Conservation (phyloP, 345 rosid species). For the Sisymbrium altissimum region DNA sequence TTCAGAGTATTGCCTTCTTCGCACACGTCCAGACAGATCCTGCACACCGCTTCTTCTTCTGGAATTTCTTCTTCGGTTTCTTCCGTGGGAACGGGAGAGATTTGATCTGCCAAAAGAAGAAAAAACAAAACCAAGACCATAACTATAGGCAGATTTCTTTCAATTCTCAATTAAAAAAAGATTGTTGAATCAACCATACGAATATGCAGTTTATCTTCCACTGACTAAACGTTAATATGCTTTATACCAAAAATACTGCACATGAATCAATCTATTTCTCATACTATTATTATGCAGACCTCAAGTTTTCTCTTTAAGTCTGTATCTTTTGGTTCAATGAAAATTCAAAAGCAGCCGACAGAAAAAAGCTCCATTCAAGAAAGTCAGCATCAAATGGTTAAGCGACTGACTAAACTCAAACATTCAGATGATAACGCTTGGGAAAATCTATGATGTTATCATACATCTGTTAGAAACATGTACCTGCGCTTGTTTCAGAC, state of each 20-base stretch:
- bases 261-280: background rate
- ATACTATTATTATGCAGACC: too few relatives aligned
- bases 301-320: too few relatives aligned
- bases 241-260: background rate
- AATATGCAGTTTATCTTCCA: background rate
- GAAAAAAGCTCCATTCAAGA: background rate
- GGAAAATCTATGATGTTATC: background rate
- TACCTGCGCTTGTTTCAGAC: conserved; percentile 56
- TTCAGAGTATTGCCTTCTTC: conserved; percentile 87
- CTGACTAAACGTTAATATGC: background rate
- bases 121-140: background rate
- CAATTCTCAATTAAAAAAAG: background rate
- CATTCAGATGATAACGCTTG: background rate
- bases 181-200: background rate
- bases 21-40: conserved; percentile 82
- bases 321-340: background rate
- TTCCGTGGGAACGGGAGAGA: conserved; percentile 46
- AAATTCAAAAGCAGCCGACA: background rate
- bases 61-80: conserved; percentile 85
- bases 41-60: conserved; percentile 92
- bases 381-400: background rate
- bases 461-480: background rate
- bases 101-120: conserved; percentile 51
- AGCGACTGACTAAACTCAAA: conserved; percentile 1
- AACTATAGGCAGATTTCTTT: background rate